Evolutionary conservation across 208 protist species (phyloP).

Genomic region (Leishmania amazonensis): DNA sequence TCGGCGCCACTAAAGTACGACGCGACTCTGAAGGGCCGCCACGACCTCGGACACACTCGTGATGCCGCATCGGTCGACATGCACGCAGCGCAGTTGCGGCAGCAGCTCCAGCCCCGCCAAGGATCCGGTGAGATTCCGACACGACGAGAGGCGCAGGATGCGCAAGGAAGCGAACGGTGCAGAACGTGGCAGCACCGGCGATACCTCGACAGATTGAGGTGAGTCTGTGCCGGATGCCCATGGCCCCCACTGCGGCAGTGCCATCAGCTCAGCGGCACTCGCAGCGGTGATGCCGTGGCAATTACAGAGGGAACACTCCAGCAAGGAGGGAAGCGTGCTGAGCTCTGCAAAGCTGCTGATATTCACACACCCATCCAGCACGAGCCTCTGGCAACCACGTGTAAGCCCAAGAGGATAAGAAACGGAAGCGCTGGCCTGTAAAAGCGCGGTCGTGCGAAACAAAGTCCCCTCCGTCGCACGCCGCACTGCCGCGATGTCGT

Average conservation of each 20-base stretch:
- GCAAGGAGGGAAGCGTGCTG: background rate
- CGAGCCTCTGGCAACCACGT: background rate
- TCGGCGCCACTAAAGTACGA: constrained; percentile 2
- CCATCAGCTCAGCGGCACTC: constrained; percentile 1
- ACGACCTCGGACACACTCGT: constrained; percentile 3
- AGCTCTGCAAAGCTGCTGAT: constrained; percentile 3
- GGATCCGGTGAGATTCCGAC: constrained; percentile 10
- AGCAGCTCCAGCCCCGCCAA: constrained; percentile 8
- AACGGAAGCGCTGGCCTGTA: background rate
- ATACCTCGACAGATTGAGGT: background rate
- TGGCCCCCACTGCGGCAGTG: too few species aligned
- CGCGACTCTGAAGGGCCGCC: constrained; percentile 1
- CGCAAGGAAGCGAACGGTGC: constrained; percentile 11
- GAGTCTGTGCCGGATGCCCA: background rate
- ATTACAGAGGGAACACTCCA: constrained; percentile 17
- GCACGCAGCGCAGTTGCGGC: constrained; percentile 9
- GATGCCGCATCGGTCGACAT: constrained; percentile 12
- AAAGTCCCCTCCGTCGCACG: background rate
- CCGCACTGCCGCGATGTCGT: background rate
- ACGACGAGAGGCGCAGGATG: constrained; percentile 5
- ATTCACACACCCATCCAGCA: constrained; percentile 27
- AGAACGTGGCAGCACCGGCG: background rate
- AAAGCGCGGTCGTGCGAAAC: background rate
- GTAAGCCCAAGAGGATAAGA: background rate
- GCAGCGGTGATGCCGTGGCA: constrained; percentile 10